Evolutionary conservation across 2,329 filamentous ascomycete species (phyloP).

Genomic region (Pseudogymnoascus sp.): DNA sequence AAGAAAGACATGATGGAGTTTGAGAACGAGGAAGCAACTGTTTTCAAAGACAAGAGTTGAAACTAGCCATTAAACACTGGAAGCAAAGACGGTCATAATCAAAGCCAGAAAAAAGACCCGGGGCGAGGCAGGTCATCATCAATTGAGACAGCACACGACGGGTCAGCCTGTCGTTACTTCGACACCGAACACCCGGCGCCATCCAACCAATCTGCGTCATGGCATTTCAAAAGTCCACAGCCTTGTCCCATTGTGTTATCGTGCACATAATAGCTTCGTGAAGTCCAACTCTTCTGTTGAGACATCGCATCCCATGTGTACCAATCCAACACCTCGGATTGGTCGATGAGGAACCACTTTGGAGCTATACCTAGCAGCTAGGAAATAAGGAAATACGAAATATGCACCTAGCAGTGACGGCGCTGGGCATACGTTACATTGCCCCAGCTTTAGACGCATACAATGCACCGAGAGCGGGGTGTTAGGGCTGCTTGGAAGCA

Average conservation of each 20-base stretch:
- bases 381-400: slow-evolving; percentile 2
- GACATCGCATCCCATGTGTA: slow-evolving; percentile 1
- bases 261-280: not conserved
- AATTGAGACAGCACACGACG: not conserved
- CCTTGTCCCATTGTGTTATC: not conserved
- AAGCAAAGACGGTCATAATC: not conserved
- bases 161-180: not conserved
- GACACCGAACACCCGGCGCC: not conserved
- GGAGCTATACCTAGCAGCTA: not conserved
- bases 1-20: not conserved
- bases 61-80: not conserved
- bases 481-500: not conserved
- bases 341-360: not conserved
- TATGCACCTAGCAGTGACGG: not conserved
- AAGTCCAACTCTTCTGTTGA: not conserved
- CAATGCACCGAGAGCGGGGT: not conserved
- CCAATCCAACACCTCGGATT: not conserved
- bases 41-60: not conserved
- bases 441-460: not conserved
- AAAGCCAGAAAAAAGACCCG: not conserved
- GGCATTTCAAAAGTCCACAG: not conserved
- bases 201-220: not conserved
- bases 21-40: not conserved
- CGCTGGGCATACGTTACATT: not conserved
- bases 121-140: not conserved